Percentiles rank a stretch among this genome's conserved stretches.
phyloP scores from a whole-genome alignment of 768 basidiomycete species.

The Hebeloma cylindrosporum region DNA sequence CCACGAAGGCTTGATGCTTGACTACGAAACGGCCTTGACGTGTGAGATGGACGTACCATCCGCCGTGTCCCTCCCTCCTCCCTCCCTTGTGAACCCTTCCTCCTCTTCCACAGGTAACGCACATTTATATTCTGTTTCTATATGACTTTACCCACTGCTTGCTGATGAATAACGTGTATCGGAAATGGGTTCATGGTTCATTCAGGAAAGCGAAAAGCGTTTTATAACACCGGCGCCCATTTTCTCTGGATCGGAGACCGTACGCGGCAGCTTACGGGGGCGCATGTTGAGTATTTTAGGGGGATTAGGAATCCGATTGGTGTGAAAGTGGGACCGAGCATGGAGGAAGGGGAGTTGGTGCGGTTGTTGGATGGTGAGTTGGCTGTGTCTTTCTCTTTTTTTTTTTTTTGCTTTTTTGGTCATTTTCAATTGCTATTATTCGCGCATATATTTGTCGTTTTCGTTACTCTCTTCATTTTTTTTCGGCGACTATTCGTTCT shows the following conservation, averaged over 20 bases:
- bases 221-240: conserved; percentile 91
- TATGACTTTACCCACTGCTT: too few species aligned
- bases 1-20: conserved; percentile 91
- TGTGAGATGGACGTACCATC: conserved; percentile 53
- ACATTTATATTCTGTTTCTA: too few species aligned
- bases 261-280: conserved; percentile 87
- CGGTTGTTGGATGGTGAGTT: conserved; percentile 72
- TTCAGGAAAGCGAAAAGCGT: conserved; percentile 34
- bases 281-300: conserved; percentile 94
- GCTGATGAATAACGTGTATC: too few species aligned
- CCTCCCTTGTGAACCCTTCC: too few species aligned
- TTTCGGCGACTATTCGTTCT: not conserved
- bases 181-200: too few species aligned
- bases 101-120: too few species aligned
- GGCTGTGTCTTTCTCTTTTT: too few species aligned
- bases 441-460: not conserved
- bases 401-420: not conserved
- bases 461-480: not conserved
- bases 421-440: not conserved
- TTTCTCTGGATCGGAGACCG: conserved; percentile 98
- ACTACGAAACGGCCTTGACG: conserved; percentile 91
- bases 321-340: conserved; percentile 92
- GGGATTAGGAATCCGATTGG: conserved; percentile 94
- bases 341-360: conserved; percentile 77
- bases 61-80: conserved; percentile 12